Conservation (phyloP, 2,329 filamentous ascomycete species). For the Salinomyces thailandicus region DNA sequence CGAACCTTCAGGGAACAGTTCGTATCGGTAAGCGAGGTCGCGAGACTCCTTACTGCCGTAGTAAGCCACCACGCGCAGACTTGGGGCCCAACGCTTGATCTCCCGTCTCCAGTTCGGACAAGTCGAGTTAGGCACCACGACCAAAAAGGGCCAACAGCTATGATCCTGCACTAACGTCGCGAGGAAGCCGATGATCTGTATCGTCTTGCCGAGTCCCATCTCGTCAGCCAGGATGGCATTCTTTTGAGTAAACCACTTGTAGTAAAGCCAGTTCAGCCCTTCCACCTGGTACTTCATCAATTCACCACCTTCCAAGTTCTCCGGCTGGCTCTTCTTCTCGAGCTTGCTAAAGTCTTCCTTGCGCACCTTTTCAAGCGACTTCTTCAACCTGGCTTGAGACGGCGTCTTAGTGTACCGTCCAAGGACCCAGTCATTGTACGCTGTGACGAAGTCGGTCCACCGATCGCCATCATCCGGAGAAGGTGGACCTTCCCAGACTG, state of each 20-base stretch:
- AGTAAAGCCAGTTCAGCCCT: slow-evolving; percentile 89
- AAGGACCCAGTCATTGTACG: slow-evolving; percentile 77
- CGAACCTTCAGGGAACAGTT: slow-evolving; percentile 62
- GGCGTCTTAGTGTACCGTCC: slow-evolving; percentile 63
- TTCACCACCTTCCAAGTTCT: slow-evolving; percentile 62
- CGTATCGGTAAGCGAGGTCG: slow-evolving; percentile 66
- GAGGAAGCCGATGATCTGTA: slow-evolving; percentile 79
- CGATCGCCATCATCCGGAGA: slow-evolving; percentile 51
- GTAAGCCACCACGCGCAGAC: slow-evolving; percentile 80
- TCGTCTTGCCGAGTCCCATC: slow-evolving; percentile 96
- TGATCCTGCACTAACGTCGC: slow-evolving; percentile 53
- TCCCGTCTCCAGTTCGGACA: slow-evolving; percentile 97
- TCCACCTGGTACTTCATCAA: slow-evolving; percentile 92
- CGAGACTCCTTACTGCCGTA: slow-evolving; percentile 69
- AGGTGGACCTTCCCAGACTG: slow-evolving; percentile 80
- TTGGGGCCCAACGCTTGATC: slow-evolving; percentile 86
- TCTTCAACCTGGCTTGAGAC: slow-evolving; percentile 45
- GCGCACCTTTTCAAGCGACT: slow-evolving; percentile 59
- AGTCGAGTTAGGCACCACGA: slow-evolving; percentile 90
- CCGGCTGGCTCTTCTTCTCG: slow-evolving; percentile 61
- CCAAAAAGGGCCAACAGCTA: slow-evolving; percentile 79
- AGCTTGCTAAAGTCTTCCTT: slow-evolving; percentile 55
- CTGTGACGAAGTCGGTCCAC: slow-evolving; percentile 69
- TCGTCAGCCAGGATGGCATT: slow-evolving; percentile 93
- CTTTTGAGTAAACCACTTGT: slow-evolving; percentile 70